Conservation (phyloP, 208 protist species). For the Trypanosoma mega region DNA sequence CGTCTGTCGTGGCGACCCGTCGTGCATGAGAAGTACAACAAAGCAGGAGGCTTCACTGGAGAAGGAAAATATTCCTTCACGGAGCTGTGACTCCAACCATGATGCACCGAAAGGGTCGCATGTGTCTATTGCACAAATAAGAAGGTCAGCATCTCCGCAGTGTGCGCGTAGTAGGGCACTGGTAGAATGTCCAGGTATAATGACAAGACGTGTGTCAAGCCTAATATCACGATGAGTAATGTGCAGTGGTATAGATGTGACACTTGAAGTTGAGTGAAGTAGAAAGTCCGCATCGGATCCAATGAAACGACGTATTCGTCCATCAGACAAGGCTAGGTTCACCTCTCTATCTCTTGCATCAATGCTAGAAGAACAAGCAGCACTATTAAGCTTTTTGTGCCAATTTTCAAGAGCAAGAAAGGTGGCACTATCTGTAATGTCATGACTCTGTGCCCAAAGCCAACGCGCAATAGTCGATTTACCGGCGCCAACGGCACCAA, state of each 20-base stretch:
- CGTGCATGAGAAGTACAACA: constrained; percentile 16
- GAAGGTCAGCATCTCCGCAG: constrained; percentile 15
- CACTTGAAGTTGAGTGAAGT: constrained; percentile 4
- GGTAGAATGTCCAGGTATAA: constrained; percentile 9
- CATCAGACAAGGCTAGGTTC: neutral
- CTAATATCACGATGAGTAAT: neutral
- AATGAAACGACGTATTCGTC: neutral
- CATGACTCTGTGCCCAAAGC: constrained; percentile 17
- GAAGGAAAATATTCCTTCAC: too few species aligned
- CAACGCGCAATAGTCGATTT: constrained; percentile 20
- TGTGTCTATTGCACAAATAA: constrained; percentile 11
- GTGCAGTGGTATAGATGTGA: constrained; percentile 1
- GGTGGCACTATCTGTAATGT: neutral
- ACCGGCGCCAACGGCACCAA: constrained; percentile 13
- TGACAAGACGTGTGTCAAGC: constrained; percentile 1
- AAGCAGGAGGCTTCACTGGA: too few species aligned
- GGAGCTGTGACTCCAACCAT: constrained; percentile 27
- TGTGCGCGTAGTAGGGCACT: constrained; percentile 19
- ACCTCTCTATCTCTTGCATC: neutral
- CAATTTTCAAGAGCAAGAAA: neutral
- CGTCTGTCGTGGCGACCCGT: constrained; percentile 12
- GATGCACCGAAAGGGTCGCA: constrained; percentile 11
- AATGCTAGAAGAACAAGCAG: neutral
- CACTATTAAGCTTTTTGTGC: too few species aligned
- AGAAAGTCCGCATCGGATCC: neutral